Conservation (phyloP, 202 grass and related monocot species). For the Saccharum hybrid region DNA sequence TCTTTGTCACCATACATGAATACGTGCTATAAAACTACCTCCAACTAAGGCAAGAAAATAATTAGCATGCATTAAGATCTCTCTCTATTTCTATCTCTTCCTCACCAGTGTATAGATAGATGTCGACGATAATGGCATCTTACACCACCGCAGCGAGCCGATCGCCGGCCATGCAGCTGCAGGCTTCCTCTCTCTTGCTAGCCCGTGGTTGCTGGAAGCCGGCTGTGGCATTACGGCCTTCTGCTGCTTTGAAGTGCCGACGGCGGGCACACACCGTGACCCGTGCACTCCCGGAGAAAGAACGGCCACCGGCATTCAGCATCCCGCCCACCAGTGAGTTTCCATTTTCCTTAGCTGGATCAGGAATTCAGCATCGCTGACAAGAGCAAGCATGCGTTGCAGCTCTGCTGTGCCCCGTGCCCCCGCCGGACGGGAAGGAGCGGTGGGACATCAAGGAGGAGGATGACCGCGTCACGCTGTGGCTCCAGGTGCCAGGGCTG, state of each 20-base stretch:
- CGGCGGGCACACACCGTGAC: conserved; percentile 8
- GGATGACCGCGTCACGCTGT: conserved; percentile 12
- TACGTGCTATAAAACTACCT: not conserved
- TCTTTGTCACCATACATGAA: no score
- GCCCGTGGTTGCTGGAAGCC: not conserved
- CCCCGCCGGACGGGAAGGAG: conserved; percentile 30
- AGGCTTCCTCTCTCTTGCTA: not conserved
- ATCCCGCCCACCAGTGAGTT: conserved; percentile 45
- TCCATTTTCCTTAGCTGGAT: not conserved
- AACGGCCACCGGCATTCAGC: conserved; percentile 37
- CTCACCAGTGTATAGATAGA: not conserved
- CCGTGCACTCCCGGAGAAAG: conserved; percentile 29
- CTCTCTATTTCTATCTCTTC: not conserved
- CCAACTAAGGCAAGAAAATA: not conserved
- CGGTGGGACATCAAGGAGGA: conserved; percentile 50
- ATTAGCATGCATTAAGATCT: not conserved
- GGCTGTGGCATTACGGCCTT: not conserved
- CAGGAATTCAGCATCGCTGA: not conserved
- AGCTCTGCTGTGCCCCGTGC: conserved; percentile 39
- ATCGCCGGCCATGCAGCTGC: not conserved
- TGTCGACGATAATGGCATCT: conserved; percentile 36
- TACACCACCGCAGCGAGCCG: not conserved
- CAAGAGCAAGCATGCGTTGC: not conserved
- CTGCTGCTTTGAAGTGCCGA: not conserved
- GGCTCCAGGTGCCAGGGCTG: conserved; percentile 46